phyloP scores from a whole-genome alignment of 192 early-diverging fungal species.

The Jimgerdemannia flammicorona region DNA sequence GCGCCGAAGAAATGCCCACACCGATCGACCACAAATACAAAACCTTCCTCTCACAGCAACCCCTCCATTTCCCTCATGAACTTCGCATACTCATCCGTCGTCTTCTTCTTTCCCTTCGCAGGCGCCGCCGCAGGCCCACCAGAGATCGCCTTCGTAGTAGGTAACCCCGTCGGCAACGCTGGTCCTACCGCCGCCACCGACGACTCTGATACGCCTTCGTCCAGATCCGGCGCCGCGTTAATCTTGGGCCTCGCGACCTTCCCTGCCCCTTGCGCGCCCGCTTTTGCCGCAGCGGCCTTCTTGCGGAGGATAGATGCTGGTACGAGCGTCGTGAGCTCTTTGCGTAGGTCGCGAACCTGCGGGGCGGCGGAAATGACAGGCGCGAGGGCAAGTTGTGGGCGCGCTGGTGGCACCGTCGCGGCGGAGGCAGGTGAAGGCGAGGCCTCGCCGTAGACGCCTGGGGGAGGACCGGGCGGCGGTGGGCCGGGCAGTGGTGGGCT shows the following conservation, averaged over 20 bases:
- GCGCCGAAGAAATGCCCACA: neutral
- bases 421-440: conserved; percentile 17
- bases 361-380: conserved; percentile 66
- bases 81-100: conserved; percentile 60
- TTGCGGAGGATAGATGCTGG: conserved; percentile 52
- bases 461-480: conserved; percentile 18
- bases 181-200: too few species aligned
- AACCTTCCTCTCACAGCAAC: conserved; percentile 16
- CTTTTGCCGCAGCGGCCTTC: conserved; percentile 25
- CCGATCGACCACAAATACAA: neutral
- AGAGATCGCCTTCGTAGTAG: neutral
- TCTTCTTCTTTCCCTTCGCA: conserved; percentile 22
- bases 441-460: conserved; percentile 35
- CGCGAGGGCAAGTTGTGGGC: conserved; percentile 13
- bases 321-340: conserved; percentile 67
- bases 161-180: neutral
- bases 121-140: conserved; percentile 6
- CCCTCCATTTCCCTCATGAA: conserved; percentile 58
- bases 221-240: conserved; percentile 67
- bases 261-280: conserved; percentile 2
- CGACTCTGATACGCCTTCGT: neutral
- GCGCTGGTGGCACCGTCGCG: conserved; percentile 19
- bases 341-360: conserved; percentile 68
- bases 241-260: conserved; percentile 45
- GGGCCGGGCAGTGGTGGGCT: neutral